A percentile compares a stretch with the other conserved stretches of the same genome.
These are phyloP conservation scores for Asterella californica DNA, from an alignment of 225 moss, liverwort and hornwort genomes.

Conservation along the genomic window DNA sequence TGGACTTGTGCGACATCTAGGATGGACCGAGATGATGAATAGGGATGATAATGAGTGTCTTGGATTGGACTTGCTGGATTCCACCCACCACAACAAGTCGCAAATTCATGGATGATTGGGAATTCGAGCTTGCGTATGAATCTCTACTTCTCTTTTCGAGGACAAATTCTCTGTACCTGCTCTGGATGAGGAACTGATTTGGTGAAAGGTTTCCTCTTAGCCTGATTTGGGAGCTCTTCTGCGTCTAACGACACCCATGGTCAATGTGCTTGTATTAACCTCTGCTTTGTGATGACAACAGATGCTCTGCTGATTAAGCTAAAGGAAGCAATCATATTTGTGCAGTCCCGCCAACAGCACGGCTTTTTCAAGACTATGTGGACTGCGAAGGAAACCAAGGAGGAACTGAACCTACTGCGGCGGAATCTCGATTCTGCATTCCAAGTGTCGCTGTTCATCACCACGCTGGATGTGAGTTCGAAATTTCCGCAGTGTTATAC, in stretches of 20 bases:
- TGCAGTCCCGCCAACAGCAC: slow-evolving; percentile 2
- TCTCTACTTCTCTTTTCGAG: background rate
- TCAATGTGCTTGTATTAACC: background rate
- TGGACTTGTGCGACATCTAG: background rate
- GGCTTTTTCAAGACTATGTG: slow-evolving; percentile 20
- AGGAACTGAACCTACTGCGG: slow-evolving; percentile 4
- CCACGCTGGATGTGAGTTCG: slow-evolving; percentile 17
- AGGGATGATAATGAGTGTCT: background rate
- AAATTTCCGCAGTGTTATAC: background rate
- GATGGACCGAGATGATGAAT: background rate
- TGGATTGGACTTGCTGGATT: background rate
- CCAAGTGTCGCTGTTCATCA: slow-evolving; percentile 11
- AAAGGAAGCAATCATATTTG: background rate
- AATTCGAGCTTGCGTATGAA: background rate
- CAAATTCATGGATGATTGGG: background rate
- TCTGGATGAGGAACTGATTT: background rate
- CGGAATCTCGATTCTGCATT: slow-evolving; percentile 14
- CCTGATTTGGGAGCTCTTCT: background rate
- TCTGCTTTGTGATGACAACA: background rate
- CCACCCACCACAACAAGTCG: background rate
- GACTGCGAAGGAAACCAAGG: slow-evolving; percentile 12
- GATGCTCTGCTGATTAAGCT: slow-evolving; percentile 11
- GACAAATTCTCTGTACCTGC: background rate
- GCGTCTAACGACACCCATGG: background rate
- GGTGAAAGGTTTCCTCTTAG: background rate